These are phyloP conservation scores for Globisporangium irregulare DNA, from an alignment of 352 stramenopile genomes.

Conservation along the genomic window DNA sequence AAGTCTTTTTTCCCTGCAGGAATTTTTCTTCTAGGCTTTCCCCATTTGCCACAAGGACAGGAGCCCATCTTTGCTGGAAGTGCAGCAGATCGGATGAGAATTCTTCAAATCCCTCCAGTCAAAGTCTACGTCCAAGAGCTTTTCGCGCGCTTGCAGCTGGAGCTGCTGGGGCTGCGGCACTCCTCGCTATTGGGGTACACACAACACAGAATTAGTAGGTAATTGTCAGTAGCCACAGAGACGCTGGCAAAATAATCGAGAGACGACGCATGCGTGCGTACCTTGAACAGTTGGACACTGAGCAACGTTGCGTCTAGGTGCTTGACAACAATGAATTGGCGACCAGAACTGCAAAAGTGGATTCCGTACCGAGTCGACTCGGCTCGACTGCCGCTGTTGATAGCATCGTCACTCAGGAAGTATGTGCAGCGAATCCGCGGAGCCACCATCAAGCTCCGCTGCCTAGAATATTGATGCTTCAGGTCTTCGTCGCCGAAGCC, in stretches of 20 bases:
- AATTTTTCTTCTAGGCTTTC: not conserved
- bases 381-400: not conserved
- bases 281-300: slow-evolving; percentile 13
- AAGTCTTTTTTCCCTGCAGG: not conserved
- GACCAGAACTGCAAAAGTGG: slow-evolving; percentile 8
- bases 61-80: not conserved
- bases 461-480: not conserved
- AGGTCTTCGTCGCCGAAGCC: not conserved
- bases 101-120: not conserved
- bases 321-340: slow-evolving; percentile 5
- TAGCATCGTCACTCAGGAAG: not conserved
- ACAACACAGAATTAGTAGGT: not conserved
- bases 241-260: not conserved
- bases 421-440: slow-evolving; percentile 10
- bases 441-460: not conserved
- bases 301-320: not conserved
- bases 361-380: not conserved
- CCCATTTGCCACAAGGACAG: slow-evolving; percentile 5
- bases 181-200: not conserved
- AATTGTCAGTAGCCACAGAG: not conserved
- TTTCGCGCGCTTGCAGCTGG: not conserved
- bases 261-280: not conserved
- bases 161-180: not conserved
- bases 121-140: not conserved
- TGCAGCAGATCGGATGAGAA: not conserved